These are phyloP conservation scores for Aspergillus quadrilineatus DNA, from an alignment of 2,329 filamentous ascomycete species.

Conservation along the genomic window DNA sequence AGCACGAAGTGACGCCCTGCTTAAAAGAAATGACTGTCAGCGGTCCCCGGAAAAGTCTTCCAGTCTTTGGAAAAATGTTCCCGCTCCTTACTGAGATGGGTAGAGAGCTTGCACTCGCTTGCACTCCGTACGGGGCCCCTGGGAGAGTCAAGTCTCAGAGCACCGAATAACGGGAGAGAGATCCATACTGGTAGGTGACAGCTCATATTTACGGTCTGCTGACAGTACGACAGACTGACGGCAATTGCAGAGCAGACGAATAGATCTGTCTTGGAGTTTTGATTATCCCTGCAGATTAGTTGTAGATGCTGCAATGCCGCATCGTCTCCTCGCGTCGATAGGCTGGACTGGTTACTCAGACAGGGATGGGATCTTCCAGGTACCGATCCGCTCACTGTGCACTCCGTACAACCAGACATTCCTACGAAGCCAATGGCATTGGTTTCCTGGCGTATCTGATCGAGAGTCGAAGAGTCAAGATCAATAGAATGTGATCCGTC, in stretches of 20 bases:
- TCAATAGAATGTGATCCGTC: background rate
- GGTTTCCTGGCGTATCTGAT: background rate
- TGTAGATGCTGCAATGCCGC: slow-evolving; percentile 14
- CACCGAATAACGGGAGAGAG: background rate
- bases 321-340: slow-evolving; percentile 17
- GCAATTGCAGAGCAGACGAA: slow-evolving; percentile 5
- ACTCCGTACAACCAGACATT: background rate
- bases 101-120: background rate
- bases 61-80: background rate
- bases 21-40: no score
- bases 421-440: background rate
- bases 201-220: background rate
- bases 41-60: no score
- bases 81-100: background rate
- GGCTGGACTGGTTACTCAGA: background rate
- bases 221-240: background rate
- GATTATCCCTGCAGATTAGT: slow-evolving; percentile 4
- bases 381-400: slow-evolving; percentile 1
- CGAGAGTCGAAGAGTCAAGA: background rate
- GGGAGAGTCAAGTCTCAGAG: background rate
- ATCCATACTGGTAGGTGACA: background rate
- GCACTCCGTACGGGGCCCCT: no score
- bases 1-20: no score
- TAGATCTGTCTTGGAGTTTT: slow-evolving; percentile 9
- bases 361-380: slow-evolving; percentile 10